These are phyloP conservation scores for Vitis hybrid DNA, from an alignment of 177 flowering plant species.

Conservation along the genomic window DNA sequence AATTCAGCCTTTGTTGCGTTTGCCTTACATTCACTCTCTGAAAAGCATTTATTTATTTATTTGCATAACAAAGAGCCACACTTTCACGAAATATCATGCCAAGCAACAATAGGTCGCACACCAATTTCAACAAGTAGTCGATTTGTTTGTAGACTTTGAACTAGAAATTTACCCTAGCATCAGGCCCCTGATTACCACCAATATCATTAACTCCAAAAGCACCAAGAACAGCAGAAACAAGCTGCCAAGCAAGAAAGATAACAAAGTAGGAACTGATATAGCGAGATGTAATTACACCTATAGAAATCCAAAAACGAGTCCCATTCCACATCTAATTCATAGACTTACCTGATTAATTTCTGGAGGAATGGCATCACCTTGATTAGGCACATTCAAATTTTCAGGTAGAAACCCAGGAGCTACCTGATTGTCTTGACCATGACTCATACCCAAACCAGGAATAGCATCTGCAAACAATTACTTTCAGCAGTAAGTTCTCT, in stretches of 20 bases:
- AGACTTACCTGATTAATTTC: constrained; percentile 65
- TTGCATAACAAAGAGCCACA: background rate
- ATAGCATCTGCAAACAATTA: constrained; percentile 38
- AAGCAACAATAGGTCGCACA: background rate
- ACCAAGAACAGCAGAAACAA: constrained; percentile 74
- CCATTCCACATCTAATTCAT: background rate
- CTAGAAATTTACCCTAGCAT: constrained; percentile 42
- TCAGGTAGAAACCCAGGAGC: constrained; percentile 65
- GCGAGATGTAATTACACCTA: background rate
- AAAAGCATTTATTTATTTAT: background rate
- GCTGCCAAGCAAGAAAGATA: constrained; percentile 35
- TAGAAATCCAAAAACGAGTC: background rate
- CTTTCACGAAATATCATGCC: background rate
- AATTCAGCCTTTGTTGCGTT: too few relatives aligned
- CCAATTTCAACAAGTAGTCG: background rate
- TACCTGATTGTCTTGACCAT: constrained; percentile 29
- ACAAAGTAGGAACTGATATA: background rate
- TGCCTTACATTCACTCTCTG: background rate
- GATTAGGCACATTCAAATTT: constrained; percentile 67
- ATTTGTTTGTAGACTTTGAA: background rate
- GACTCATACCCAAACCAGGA: constrained; percentile 39
- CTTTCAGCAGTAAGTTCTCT: background rate
- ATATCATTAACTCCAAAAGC: constrained; percentile 58
- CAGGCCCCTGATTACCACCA: constrained; percentile 45
- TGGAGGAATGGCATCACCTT: constrained; percentile 64